Conservation (phyloP, 148 eudicot species). For the Camellia sinensis region DNA sequence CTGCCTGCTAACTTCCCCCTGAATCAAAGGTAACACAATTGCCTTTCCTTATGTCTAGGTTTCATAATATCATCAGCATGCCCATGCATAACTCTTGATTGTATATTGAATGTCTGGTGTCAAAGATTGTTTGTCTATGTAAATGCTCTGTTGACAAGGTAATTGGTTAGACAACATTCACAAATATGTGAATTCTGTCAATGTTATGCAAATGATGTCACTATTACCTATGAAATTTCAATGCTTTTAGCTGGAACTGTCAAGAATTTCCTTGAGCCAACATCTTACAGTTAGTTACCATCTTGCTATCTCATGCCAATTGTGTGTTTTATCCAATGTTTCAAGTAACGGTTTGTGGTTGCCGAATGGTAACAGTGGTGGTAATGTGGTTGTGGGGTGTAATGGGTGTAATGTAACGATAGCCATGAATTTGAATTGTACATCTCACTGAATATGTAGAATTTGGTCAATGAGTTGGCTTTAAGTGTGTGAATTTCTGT, state of each 20-base stretch:
- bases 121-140: background rate
- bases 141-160: background rate
- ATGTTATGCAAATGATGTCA: background rate
- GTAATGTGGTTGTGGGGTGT: too few relatives aligned
- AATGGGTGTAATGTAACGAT: too few relatives aligned
- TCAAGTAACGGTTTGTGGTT: too few relatives aligned
- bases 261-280: background rate
- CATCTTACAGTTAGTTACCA: background rate
- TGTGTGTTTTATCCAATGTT: background rate
- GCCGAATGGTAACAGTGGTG: too few relatives aligned
- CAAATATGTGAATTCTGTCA: background rate
- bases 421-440: background rate
- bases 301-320: background rate
- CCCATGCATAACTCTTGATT: background rate
- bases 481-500: background rate
- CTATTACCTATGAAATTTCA: background rate
- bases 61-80: background rate
- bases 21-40: conserved; percentile 56
- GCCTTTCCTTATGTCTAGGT: background rate
- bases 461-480: background rate
- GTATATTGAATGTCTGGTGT: background rate
- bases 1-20: conserved; percentile 58
- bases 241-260: background rate
- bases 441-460: background rate
- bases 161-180: background rate